Evolutionary conservation across 1,139 yeast species (phyloP), one percentile per base, ranked within the genome.

Genomic region (Zygosaccharomyces sapae): DNA sequence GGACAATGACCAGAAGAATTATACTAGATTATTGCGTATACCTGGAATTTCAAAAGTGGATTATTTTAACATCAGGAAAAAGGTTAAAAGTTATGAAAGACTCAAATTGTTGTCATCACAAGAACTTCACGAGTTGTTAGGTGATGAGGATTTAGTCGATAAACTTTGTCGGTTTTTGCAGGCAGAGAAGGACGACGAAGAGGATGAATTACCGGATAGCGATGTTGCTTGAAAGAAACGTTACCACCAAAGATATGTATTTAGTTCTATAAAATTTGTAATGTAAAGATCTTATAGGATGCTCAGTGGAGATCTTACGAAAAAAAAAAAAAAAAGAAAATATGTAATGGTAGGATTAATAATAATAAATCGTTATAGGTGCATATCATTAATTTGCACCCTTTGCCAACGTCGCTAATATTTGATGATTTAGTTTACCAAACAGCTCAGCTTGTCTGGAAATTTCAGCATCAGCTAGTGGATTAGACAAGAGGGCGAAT

Each of bases 1-100:
- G 5, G 47, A 52, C 1, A 40, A 54, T 24, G 86, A 84, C 54
- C 87, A 84, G 42, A 76, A 78, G 20, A 87, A 92, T 0, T 79
- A 87, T 43, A 86, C 83, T 48, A 70, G 86, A 55, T 69, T 92
- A n/a, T 81, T 83, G 50, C 74, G 77, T 29, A 78, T 92, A 16
- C 97, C 98, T 0, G 97, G 97, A 0, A 75, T 92, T 33, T 85
- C 83, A 29, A 77, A 78, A 38, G 72, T 76, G 35, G 94, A 90
- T 61, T 82, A 79, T 52, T 71, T 72, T 43, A 66, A 72, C 37
- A 68, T 92, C 5, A 75, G 84, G 39, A 75, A 75, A 53, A 76
- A 76, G 43, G 82, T 86, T 2, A 74, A 73, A 46, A 79, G 71
- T 53, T 71, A 83, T 20, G 72, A 73, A 40, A 82, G 80, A 43